Base-by-base conservation (phyloP, 106 monocot genomes). In the Platanthera zijinensis region DNA sequence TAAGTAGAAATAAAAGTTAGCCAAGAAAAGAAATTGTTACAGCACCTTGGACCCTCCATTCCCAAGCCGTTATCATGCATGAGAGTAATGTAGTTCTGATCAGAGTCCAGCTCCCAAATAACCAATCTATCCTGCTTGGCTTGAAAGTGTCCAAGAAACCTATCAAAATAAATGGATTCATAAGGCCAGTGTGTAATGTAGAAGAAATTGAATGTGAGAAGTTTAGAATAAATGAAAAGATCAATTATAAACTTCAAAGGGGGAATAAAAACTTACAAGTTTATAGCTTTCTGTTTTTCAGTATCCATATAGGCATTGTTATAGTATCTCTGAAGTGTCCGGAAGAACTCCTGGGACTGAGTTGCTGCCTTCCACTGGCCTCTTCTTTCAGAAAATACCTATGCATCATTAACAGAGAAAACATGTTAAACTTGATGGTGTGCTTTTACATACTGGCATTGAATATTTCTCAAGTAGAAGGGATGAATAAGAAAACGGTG, bases 361-460 rank as follows among this genome's bases (percentile, higher is more conserved):
- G 83, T 92, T 83, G 97, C 88, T 59, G 97, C 89, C 75, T 88
- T 91, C 94, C 97, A 99, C 48, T 94, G 94, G 62, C 97, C 97
- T 84, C 97, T 88, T 92, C 86, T 91, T 74, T 94, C 91, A 79
- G 83, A 91, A 75, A 99, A 99, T 78, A 99, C 94, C 97, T 99
- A 75, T 50, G 53, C 67, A 77, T 25, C 39, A 78, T 52, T 12
- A 75, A 2, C 50, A 74, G 12, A 70, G 3, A 10, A 25, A 66
- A 66, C 18, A 30, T 66, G 11, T 66, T 66, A 66, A 39, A 30
- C 66, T 30, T 66, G 10, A 32, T 66, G 30, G 28, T 19, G 32
- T 66, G 30, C 66, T 66, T 64, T 66, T 66, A 30, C 6, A 66
- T 12, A 66, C 8, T 66, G 18, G 25, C 32, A 30, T 19, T 66